These are phyloP conservation scores for Laguncularia racemosa DNA, from an alignment of 345 rosid genomes.

Conservation along the genomic window DNA sequence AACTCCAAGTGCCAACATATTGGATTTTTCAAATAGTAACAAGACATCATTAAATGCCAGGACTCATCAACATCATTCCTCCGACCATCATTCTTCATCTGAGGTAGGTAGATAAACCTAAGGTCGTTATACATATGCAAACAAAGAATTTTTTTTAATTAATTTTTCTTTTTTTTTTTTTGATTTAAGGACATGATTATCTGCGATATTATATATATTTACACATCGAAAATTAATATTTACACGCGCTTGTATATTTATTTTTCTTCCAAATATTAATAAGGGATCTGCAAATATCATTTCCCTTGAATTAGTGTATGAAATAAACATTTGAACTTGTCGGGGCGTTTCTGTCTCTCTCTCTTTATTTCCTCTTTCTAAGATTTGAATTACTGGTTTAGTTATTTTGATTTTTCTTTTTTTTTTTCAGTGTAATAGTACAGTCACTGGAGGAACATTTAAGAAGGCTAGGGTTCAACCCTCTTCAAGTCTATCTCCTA, in stretches of 20 bases:
- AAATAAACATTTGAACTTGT: not conserved
- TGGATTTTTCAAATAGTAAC: constrained; percentile 67
- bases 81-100: constrained; percentile 53
- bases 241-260: too few species aligned
- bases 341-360: too few species aligned
- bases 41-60: constrained; percentile 24
- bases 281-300: too few species aligned
- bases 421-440: constrained; percentile 61
- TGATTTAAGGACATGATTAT: not conserved
- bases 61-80: constrained; percentile 23
- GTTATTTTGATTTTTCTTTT: not conserved
- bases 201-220: not conserved
- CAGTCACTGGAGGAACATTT: constrained; percentile 52
- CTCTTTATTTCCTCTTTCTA: not conserved
- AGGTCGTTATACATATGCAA: too few species aligned
- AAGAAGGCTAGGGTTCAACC: constrained; percentile 95
- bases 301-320: not conserved
- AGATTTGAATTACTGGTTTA: not conserved
- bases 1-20: constrained; percentile 40
- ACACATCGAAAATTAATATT: too few species aligned
- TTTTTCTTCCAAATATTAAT: too few species aligned
- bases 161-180: not conserved
- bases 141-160: not conserved
- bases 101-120: constrained; percentile 34
- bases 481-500: constrained; percentile 63